Percentiles rank a stretch among this genome's conserved stretches.
These are phyloP conservation scores for Gracilaria caudata DNA, from an alignment of 23 red algal species.

Conservation along the genomic window DNA sequence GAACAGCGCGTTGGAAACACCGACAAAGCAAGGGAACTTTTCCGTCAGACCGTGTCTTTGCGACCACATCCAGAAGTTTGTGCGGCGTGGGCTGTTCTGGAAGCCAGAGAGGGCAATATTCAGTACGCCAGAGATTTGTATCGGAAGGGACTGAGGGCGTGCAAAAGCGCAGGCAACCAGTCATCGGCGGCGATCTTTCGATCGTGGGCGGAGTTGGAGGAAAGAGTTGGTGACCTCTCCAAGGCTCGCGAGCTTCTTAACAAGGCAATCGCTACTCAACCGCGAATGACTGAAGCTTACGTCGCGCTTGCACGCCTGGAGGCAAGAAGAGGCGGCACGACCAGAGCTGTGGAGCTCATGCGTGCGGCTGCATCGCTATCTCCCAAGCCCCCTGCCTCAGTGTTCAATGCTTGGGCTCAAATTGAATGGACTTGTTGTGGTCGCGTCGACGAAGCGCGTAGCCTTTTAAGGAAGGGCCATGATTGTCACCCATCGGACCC, in stretches of 20 bases:
- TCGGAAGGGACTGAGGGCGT: slow-evolving; percentile 58
- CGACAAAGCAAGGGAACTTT: slow-evolving; percentile 78
- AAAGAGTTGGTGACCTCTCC: slow-evolving; percentile 71
- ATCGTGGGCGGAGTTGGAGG: slow-evolving; percentile 91
- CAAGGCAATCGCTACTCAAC: slow-evolving; percentile 72
- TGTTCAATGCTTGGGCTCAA: slow-evolving; percentile 88
- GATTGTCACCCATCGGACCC: slow-evolving; percentile 57
- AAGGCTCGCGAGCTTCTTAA: slow-evolving; percentile 74
- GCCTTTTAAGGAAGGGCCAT: slow-evolving; percentile 67
- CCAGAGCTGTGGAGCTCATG: slow-evolving; percentile 68
- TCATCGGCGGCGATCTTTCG: slow-evolving; percentile 48
- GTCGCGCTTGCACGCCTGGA: slow-evolving; percentile 83
- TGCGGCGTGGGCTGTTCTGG: slow-evolving; percentile 84
- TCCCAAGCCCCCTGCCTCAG: slow-evolving; percentile 45
- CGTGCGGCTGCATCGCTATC: slow-evolving; percentile 55
- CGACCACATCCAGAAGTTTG: slow-evolving; percentile 77
- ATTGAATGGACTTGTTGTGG: slow-evolving; percentile 75
- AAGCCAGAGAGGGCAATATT: slow-evolving; percentile 81
- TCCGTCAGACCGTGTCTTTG: slow-evolving; percentile 36
- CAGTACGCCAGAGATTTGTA: slow-evolving; percentile 76
- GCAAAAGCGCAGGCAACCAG: slow-evolving; percentile 17
- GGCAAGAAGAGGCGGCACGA: slow-evolving; percentile 54
- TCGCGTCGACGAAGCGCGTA: slow-evolving; percentile 58
- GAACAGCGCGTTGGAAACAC: slow-evolving; percentile 86
- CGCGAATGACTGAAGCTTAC: slow-evolving; percentile 51